These are phyloP conservation scores for Lanmaoa pseudosensibilis DNA, from an alignment of 768 basidiomycete species.

Conservation along the genomic window DNA sequence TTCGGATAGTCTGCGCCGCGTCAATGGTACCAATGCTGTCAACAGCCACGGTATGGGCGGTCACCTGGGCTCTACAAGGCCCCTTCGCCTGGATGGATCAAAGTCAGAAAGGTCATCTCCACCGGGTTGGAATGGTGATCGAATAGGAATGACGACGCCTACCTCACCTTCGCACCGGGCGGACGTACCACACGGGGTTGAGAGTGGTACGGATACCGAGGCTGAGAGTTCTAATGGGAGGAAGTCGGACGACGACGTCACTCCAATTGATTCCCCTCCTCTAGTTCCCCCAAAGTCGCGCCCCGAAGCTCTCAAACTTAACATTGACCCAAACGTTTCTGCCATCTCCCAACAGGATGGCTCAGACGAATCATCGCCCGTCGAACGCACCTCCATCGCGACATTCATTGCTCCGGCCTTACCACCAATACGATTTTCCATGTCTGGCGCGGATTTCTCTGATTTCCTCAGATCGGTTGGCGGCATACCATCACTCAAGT, in stretches of 20 bases:
- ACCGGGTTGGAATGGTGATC: constrained; percentile 22
- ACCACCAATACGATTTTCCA: constrained; percentile 89
- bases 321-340: constrained; percentile 18
- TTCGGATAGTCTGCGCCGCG: constrained; percentile 29
- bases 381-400: constrained; percentile 65
- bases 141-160: constrained; percentile 33
- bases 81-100: constrained; percentile 20
- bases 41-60: constrained; percentile 6
- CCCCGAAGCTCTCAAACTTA: constrained; percentile 32
- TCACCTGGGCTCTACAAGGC: constrained; percentile 4
- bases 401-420: constrained; percentile 86
- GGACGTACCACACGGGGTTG: constrained; percentile 71
- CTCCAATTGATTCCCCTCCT: constrained; percentile 37
- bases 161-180: constrained; percentile 61
- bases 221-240: constrained; percentile 48
- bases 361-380: constrained; percentile 60
- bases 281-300: constrained; percentile 45
- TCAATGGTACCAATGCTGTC: constrained; percentile 8
- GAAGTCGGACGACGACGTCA: constrained; percentile 27
- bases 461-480: constrained; percentile 65
- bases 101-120: constrained; percentile 23
- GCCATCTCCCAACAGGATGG: constrained; percentile 34
- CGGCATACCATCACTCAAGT: constrained; percentile 46
- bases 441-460: constrained; percentile 80
- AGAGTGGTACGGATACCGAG: constrained; percentile 75